Evolutionary conservation across 139 green algal genomes (phyloP).

Genomic region (Medakamo hakoo): DNA sequence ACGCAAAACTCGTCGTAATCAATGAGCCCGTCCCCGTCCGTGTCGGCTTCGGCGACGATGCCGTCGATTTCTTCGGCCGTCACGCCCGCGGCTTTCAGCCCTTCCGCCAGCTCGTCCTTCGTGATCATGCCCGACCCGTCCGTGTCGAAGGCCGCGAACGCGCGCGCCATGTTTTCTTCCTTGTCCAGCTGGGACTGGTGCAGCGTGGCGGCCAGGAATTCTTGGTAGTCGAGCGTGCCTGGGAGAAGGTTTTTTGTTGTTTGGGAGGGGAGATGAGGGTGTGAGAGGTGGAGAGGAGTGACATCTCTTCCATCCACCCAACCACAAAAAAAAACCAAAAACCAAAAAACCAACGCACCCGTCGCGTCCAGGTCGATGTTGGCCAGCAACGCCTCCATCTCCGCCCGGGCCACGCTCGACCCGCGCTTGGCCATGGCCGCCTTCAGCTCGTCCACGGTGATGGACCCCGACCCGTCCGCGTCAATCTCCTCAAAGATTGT

Average conservation of each 20-base stretch:
- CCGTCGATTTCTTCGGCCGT: constrained; percentile 16
- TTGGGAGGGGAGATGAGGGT: too few species aligned
- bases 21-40: constrained; percentile 47
- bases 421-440: constrained; percentile 48
- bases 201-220: constrained; percentile 77
- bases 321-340: too few species aligned
- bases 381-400: constrained; percentile 58
- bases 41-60: constrained; percentile 45
- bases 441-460: constrained; percentile 77
- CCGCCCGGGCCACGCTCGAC: constrained; percentile 39
- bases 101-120: constrained; percentile 36
- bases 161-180: constrained; percentile 58
- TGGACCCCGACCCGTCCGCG: constrained; percentile 71
- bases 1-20: constrained; percentile 62
- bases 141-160: constrained; percentile 64
- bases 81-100: constrained; percentile 18
- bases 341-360: constrained; percentile 16
- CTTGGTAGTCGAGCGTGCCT: constrained; percentile 5
- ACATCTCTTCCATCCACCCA: too few species aligned
- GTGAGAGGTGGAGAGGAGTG: too few species aligned
- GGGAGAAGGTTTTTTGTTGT: too few species aligned
- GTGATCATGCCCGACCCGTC: constrained; percentile 53
- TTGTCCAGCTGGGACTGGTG: constrained; percentile 58
- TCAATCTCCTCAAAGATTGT: constrained; percentile 85
- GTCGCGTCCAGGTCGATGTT: constrained; percentile 65